These are phyloP conservation scores for Leccinellum luteum DNA, from an alignment of 768 basidiomycete species.

Conservation along the genomic window DNA sequence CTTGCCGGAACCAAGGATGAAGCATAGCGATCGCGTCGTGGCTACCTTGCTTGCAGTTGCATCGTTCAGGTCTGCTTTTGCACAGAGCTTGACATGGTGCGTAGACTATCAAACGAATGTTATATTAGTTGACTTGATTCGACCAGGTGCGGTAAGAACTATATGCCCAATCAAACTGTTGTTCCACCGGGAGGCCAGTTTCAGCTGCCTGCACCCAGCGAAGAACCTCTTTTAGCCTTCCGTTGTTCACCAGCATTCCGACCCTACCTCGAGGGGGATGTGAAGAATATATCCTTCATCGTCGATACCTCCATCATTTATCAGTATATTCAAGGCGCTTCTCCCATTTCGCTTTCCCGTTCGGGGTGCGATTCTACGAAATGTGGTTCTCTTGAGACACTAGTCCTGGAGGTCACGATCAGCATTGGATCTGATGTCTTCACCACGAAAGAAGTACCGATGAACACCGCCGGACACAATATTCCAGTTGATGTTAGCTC, in stretches of 20 bases:
- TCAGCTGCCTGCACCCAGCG: slow-evolving; percentile 32
- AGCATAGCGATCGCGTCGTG: slow-evolving; percentile 1
- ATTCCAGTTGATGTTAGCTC: slow-evolving; percentile 33
- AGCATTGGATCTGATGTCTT: slow-evolving; percentile 26
- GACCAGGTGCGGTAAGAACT: slow-evolving; percentile 52
- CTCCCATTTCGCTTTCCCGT: slow-evolving; percentile 26
- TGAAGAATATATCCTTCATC: slow-evolving; percentile 23
- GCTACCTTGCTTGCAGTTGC: slow-evolving; percentile 10
- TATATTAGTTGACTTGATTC: not conserved
- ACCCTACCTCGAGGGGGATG: slow-evolving; percentile 47
- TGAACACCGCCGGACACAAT: slow-evolving; percentile 38
- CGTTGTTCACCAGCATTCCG: slow-evolving; percentile 46
- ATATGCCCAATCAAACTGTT: slow-evolving; percentile 38
- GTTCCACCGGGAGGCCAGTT: slow-evolving; percentile 49
- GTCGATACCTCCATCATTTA: slow-evolving; percentile 40
- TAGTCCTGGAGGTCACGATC: slow-evolving; percentile 33
- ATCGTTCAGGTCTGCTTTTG: slow-evolving; percentile 9
- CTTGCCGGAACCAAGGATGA: slow-evolving; percentile 14
- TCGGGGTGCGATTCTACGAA: not conserved
- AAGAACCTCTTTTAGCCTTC: slow-evolving; percentile 41
- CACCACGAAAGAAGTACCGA: slow-evolving; percentile 29
- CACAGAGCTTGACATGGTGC: slow-evolving; percentile 26
- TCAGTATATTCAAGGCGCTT: slow-evolving; percentile 33
- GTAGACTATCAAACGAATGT: not conserved
- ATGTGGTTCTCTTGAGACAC: slow-evolving; percentile 3